A percentile compares a stretch with the other conserved stretches of the same genome.
Conservation (phyloP, 768 basidiomycete species). For the Tulasnella sp. region DNA sequence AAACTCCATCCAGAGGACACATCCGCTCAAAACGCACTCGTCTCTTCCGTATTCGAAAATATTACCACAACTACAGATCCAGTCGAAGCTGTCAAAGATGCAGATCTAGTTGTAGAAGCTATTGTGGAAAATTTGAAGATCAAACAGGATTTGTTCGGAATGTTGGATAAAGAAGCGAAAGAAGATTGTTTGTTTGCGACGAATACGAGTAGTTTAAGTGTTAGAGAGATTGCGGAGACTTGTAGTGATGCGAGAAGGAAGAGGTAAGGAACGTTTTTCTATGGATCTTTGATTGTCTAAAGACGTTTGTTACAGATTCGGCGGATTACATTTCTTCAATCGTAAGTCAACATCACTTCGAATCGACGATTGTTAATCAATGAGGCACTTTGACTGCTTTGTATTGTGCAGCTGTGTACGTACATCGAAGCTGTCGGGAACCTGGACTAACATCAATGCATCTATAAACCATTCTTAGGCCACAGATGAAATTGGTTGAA, state of each 20-base stretch:
- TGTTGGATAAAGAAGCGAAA: slow-evolving; percentile 27
- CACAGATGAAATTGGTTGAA: slow-evolving; percentile 32
- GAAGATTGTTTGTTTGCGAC: slow-evolving; percentile 29
- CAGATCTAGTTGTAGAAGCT: slow-evolving; percentile 33
- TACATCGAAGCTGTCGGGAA: neutral
- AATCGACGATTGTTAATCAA: neutral
- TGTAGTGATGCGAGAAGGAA: slow-evolving; percentile 21
- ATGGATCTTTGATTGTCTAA: neutral
- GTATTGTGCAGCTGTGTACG: slow-evolving; percentile 14
- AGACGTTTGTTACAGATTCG: slow-evolving; percentile 24
- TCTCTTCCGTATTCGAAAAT: slow-evolving; percentile 24
- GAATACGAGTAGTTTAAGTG: slow-evolving; percentile 30
- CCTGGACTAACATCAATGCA: neutral
- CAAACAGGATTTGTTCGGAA: slow-evolving; percentile 30
- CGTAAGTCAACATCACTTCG: slow-evolving; percentile 22
- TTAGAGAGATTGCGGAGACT: slow-evolving; percentile 28
- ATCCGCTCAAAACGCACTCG: slow-evolving; percentile 18
- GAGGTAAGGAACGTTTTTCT: neutral
- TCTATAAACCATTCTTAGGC: slow-evolving; percentile 3
- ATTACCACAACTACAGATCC: slow-evolving; percentile 29
- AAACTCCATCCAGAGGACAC: slow-evolving; percentile 25
- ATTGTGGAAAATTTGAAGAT: slow-evolving; percentile 32
- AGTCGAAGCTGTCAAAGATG: slow-evolving; percentile 23
- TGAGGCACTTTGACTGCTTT: neutral
- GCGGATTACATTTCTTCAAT: slow-evolving; percentile 33